Percentiles rank a stretch among this genome's conserved stretches.
phyloP scores from a whole-genome alignment of 1,139 yeast genomes.

The Taiozyma sp. region DNA sequence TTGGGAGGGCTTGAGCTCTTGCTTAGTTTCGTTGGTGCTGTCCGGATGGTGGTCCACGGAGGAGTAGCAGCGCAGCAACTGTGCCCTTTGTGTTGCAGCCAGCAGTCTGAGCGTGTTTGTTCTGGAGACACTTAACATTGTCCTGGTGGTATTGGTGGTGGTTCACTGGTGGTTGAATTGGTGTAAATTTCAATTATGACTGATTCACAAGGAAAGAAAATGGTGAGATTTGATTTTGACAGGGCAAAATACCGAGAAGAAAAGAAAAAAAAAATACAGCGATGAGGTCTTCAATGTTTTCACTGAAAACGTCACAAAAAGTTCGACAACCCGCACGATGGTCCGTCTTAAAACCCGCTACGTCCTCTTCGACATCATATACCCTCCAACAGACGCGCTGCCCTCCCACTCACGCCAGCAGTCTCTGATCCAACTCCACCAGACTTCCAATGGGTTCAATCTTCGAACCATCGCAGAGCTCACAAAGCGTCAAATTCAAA shows the following conservation, averaged over 20 bases:
- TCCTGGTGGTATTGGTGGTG: background rate
- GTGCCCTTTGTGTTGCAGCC: background rate
- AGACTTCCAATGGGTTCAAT: conserved; percentile 39
- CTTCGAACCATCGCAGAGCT: conserved; percentile 44
- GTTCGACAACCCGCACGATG: conserved; percentile 36
- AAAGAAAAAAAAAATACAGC: no score
- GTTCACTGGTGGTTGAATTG: no score
- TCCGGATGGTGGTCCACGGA: no score
- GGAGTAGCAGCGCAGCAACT: no score
- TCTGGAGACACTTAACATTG: background rate
- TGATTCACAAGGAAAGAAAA: no score
- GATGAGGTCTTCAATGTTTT: no score
- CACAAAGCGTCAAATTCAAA: conserved; percentile 47
- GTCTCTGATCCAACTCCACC: conserved; percentile 42
- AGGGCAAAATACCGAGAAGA: no score
- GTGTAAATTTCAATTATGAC: no score
- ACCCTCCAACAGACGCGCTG: conserved; percentile 39
- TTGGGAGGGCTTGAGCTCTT: no score
- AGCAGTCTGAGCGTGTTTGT: background rate
- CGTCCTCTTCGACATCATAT: conserved; percentile 69
- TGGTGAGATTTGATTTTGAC: no score
- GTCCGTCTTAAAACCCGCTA: conserved; percentile 86
- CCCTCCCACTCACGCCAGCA: conserved; percentile 21
- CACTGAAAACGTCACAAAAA: no score
- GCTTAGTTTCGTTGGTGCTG: no score